These are phyloP conservation scores for Boletus eberwhitei DNA, from an alignment of 768 basidiomycete genomes.

Conservation along the genomic window DNA sequence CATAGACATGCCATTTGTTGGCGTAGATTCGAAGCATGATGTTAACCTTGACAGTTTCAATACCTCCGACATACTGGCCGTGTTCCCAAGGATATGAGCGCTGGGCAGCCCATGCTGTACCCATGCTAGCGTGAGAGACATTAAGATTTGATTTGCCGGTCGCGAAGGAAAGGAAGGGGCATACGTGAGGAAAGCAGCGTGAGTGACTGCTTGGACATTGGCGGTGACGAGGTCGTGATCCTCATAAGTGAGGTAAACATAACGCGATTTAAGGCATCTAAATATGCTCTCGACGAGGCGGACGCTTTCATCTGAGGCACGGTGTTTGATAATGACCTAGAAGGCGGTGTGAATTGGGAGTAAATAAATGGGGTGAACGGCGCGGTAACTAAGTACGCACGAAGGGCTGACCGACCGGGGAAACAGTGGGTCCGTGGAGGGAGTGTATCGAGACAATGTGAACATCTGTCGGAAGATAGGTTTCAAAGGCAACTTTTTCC, in stretches of 20 bases:
- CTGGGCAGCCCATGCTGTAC: constrained; percentile 86
- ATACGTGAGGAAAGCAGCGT: constrained; percentile 94
- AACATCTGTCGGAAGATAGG: constrained; percentile 78
- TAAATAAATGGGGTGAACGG: background rate
- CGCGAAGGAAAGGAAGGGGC: constrained; percentile 6
- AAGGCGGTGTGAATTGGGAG: background rate
- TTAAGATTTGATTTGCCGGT: constrained; percentile 3
- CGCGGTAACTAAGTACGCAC: constrained; percentile 41
- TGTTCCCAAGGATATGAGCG: constrained; percentile 92
- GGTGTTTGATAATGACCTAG: constrained; percentile 86
- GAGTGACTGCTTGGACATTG: constrained; percentile 97
- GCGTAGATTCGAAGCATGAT: constrained; percentile 94
- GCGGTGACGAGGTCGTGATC: constrained; percentile 96
- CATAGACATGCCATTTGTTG: constrained; percentile 99
- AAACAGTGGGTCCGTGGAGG: constrained; percentile 89
- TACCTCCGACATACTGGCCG: constrained; percentile 91
- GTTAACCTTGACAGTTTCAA: constrained; percentile 96
- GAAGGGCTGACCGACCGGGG: constrained; percentile 84
- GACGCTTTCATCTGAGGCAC: constrained; percentile 72
- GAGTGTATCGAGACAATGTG: constrained; percentile 93
- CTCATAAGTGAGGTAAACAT: constrained; percentile 92
- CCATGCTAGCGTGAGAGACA: constrained; percentile 65
- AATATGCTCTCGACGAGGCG: constrained; percentile 80
- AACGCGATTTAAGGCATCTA: constrained; percentile 73
- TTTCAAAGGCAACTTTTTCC: constrained; percentile 86